phyloP scores from a whole-genome alignment of 345 rosid species.

The Eucalyptus polyanthemos region DNA sequence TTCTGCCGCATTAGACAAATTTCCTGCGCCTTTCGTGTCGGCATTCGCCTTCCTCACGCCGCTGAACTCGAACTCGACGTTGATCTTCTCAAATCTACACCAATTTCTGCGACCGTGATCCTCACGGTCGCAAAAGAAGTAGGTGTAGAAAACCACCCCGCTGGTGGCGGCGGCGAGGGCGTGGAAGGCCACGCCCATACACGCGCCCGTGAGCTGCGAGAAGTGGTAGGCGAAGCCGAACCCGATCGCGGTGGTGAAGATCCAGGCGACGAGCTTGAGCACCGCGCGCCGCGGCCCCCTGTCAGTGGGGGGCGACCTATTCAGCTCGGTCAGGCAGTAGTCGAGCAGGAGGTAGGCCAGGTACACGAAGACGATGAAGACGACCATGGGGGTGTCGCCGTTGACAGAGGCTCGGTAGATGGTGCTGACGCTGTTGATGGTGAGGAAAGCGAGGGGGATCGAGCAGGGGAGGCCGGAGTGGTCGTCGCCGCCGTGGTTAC shows the following conservation, averaged over 20 bases:
- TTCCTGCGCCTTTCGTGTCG: background rate
- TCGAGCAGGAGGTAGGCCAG: background rate
- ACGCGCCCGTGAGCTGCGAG: background rate
- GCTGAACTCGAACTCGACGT: background rate
- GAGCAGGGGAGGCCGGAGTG: background rate
- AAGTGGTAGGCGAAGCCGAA: background rate
- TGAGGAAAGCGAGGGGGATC: background rate
- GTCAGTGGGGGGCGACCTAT: background rate
- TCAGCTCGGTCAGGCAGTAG: background rate
- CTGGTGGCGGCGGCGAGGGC: background rate
- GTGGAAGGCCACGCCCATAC: background rate
- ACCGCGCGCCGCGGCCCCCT: background rate
- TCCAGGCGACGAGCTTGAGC: background rate
- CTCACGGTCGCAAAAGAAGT: conserved; percentile 13
- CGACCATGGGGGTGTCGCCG: background rate
- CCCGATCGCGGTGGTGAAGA: background rate
- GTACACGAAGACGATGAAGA: background rate
- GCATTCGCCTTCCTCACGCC: background rate
- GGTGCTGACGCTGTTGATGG: background rate
- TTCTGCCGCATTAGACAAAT: background rate
- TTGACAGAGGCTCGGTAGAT: background rate
- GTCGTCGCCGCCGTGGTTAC: background rate
- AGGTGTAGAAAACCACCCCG: conserved; percentile 4
- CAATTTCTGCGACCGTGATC: background rate
- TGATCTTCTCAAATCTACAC: background rate